Conservation (phyloP, 345 rosid species). For the Euphorbia peplus region DNA sequence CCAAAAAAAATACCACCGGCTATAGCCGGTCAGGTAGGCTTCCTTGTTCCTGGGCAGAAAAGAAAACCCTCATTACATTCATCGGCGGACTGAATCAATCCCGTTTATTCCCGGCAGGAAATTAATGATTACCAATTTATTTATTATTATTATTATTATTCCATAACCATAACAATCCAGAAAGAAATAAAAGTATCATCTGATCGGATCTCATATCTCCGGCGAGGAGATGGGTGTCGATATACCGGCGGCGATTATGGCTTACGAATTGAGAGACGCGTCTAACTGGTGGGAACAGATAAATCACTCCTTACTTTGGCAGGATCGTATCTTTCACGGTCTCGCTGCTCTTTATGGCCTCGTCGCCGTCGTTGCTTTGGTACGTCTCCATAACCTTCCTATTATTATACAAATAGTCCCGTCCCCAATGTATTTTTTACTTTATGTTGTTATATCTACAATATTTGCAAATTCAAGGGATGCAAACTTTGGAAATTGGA, state of each 20-base stretch:
- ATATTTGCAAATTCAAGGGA: not conserved
- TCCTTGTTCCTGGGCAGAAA: not conserved
- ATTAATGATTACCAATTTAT: too few relatives aligned
- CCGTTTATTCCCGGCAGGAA: not conserved
- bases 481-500: not conserved
- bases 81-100: not conserved
- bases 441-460: not conserved
- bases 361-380: slow-evolving; percentile 73
- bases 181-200: too few relatives aligned
- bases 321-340: slow-evolving; percentile 71
- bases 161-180: not conserved
- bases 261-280: slow-evolving; percentile 46
- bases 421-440: too few relatives aligned
- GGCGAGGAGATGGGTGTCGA: slow-evolving; percentile 16
- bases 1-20: slow-evolving; percentile 5
- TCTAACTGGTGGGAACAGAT: slow-evolving; percentile 69
- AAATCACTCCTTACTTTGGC: slow-evolving; percentile 68
- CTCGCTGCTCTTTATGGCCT: slow-evolving; percentile 66
- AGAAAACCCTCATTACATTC: not conserved
- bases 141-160: too few relatives aligned
- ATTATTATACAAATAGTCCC: too few relatives aligned
- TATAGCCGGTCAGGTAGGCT: not conserved
- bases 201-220: not conserved
- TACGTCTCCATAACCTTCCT: too few relatives aligned
- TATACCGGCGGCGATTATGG: slow-evolving; percentile 32